These are phyloP conservation scores for Aspergillus sp. DNA, from an alignment of 2,329 filamentous ascomycete genomes.

Conservation along the genomic window DNA sequence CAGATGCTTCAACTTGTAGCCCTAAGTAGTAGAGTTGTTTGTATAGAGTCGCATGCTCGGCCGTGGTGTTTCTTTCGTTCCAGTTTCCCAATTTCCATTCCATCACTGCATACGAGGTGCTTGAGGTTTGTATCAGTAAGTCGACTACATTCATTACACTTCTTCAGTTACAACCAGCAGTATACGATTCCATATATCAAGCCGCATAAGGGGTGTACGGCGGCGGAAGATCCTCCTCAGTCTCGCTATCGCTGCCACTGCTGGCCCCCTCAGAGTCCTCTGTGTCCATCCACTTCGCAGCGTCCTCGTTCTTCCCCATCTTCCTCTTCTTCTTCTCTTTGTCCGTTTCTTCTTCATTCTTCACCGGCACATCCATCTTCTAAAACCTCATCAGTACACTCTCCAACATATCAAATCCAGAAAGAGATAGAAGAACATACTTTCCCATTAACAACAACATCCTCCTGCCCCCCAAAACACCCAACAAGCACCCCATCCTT, in stretches of 20 bases:
- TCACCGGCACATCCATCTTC: not conserved
- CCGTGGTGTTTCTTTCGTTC: no score
- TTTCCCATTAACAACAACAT: conserved; percentile 15
- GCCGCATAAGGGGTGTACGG: conserved; percentile 3
- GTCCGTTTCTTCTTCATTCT: not conserved
- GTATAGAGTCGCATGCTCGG: no score
- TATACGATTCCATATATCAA: no score
- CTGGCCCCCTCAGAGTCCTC: conserved; percentile 6
- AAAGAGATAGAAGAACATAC: conserved; percentile 9
- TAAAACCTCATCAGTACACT: not conserved
- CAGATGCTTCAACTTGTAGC: no score
- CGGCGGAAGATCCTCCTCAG: conserved; percentile 6
- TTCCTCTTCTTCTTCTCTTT: no score
- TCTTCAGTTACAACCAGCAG: no score
- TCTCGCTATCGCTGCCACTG: conserved; percentile 2
- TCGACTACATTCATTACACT: no score
- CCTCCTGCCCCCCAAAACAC: conserved; percentile 12
- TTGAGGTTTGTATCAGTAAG: no score
- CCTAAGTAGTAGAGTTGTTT: no score
- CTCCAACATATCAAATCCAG: not conserved
- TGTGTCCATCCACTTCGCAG: not conserved
- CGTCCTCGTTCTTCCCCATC: not conserved
- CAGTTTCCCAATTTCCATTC: no score
- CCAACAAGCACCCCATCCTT: conserved; percentile 25
- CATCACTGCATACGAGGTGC: no score